phyloP scores from a whole-genome alignment of 139 green algal genomes.

The Eudorina sp. region DNA sequence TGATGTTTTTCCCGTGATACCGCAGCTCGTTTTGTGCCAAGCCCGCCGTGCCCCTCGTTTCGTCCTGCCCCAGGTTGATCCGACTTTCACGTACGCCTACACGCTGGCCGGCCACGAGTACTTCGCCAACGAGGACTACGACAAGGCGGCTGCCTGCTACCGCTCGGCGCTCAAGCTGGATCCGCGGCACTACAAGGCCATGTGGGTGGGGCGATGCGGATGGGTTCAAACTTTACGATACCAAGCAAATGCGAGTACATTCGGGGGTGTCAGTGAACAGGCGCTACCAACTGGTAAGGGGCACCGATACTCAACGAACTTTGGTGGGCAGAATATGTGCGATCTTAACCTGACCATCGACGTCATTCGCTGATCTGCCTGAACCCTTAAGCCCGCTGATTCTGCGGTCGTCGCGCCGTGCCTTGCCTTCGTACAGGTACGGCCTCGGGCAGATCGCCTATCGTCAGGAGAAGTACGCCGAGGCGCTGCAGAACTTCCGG shows the following conservation, averaged over 20 bases:
- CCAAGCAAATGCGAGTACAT: too few relatives aligned
- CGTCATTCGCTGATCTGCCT: too few relatives aligned
- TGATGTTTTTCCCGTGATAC: too few relatives aligned
- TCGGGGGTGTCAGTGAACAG: too few relatives aligned
- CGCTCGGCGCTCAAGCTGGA: slow-evolving; percentile 89
- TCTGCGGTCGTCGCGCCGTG: too few relatives aligned
- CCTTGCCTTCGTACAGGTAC: too few relatives aligned
- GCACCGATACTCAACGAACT: too few relatives aligned
- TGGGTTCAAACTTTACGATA: too few relatives aligned
- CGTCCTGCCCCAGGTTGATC: slow-evolving; percentile 56
- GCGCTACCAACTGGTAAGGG: too few relatives aligned
- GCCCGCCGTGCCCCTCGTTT: not conserved
- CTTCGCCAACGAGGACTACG: slow-evolving; percentile 93
- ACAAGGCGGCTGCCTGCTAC: slow-evolving; percentile 89
- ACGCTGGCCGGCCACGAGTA: slow-evolving; percentile 95
- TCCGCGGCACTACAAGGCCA: slow-evolving; percentile 95
- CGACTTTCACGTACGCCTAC: slow-evolving; percentile 89
- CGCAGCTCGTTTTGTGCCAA: not conserved
- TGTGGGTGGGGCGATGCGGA: slow-evolving; percentile 53
- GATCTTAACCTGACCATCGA: too few relatives aligned
- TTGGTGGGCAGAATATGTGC: too few relatives aligned
- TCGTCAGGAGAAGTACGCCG: slow-evolving; percentile 92
- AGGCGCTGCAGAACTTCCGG: slow-evolving; percentile 93
- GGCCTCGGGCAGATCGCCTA: slow-evolving; percentile 94
- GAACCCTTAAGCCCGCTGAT: too few relatives aligned